Evolutionary conservation across 1,284 basidiomycete species (phyloP).

Genomic region (Cryptococcus maquisensis): DNA sequence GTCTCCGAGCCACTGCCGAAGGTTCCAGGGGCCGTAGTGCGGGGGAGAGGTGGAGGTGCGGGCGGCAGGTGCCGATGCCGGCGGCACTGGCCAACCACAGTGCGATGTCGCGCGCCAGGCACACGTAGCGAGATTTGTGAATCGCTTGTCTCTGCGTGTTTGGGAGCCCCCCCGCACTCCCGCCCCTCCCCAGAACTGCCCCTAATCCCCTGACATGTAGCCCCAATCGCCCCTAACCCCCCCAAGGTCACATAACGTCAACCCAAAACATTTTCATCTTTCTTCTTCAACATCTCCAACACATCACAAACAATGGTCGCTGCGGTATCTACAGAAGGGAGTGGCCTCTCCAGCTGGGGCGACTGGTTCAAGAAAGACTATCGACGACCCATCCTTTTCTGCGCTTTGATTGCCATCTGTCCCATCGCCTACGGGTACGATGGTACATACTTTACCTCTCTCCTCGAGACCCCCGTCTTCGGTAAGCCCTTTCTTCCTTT

Average conservation of each 20-base stretch:
- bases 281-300: neutral
- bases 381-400: constrained; percentile 20
- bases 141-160: too few species aligned
- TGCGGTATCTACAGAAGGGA: constrained; percentile 8
- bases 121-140: too few species aligned
- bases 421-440: constrained; percentile 48
- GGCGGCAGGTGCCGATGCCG: too few species aligned
- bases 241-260: neutral
- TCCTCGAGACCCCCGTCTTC: constrained; percentile 46
- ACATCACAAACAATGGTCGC: constrained; percentile 15
- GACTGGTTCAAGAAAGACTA: constrained; percentile 20
- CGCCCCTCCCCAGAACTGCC: too few species aligned
- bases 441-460: constrained; percentile 46
- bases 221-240: too few species aligned
- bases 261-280: neutral
- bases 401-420: constrained; percentile 21
- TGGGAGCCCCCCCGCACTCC: too few species aligned
- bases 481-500: constrained; percentile 21
- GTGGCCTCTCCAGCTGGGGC: constrained; percentile 11
- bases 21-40: too few species aligned
- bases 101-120: too few species aligned
- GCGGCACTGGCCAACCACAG: too few species aligned
- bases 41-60: too few species aligned
- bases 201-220: too few species aligned
- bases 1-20: too few species aligned